Conservation (phyloP, 2,329 filamentous ascomycete species). For the Neofusicoccum ribis region DNA sequence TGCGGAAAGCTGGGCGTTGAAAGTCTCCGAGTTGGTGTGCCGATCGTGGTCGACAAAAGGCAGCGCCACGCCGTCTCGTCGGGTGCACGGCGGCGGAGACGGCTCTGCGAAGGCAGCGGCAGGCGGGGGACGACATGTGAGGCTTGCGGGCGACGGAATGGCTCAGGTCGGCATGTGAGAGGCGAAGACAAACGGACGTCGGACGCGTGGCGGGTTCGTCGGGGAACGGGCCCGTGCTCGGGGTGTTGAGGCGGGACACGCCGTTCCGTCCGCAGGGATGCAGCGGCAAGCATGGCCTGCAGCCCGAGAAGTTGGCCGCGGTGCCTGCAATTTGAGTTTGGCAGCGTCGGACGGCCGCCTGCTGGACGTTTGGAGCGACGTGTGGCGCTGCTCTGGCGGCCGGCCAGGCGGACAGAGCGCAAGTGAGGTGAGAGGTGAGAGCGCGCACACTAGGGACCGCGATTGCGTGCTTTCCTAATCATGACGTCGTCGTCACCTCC, state of each 20-base stretch:
- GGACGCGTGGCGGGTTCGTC: conserved; percentile 5
- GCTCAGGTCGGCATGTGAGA: neutral
- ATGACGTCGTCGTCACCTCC: neutral
- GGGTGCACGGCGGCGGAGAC: neutral
- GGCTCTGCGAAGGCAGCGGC: neutral
- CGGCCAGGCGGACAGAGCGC: neutral
- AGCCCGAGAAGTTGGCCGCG: neutral
- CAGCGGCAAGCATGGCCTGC: neutral
- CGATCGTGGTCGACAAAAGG: neutral
- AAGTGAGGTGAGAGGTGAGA: neutral
- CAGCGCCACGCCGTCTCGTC: neutral
- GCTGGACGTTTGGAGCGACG: neutral
- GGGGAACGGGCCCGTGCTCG: neutral
- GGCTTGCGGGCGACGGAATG: neutral
- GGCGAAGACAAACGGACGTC: neutral
- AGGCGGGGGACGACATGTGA: neutral
- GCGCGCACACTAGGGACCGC: neutral
- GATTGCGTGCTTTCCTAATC: conserved; percentile 4
- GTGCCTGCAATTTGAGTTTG: neutral
- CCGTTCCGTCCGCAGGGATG: neutral
- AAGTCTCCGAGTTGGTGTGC: neutral
- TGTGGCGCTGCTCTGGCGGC: neutral
- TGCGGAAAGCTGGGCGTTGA: neutral
- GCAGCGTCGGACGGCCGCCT: neutral
- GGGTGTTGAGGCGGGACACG: neutral